Evolutionary conservation across 257 asterid genomes (phyloP).

Genomic region (Salvia rosmarinus): DNA sequence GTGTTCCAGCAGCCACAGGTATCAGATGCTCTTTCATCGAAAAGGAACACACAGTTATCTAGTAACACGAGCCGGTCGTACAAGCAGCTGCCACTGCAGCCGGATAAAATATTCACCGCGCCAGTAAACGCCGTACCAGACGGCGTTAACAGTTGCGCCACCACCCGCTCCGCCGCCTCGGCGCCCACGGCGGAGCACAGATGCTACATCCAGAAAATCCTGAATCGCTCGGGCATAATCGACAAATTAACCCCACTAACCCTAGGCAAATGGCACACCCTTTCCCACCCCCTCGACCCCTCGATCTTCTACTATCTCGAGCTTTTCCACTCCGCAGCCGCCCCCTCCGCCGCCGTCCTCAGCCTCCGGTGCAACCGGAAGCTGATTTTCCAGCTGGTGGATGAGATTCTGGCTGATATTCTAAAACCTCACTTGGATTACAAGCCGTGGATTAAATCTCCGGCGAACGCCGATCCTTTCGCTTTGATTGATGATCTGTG

Average conservation of each 20-base stretch:
- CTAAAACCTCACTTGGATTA: constrained; percentile 42
- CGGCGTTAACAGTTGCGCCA: constrained; percentile 41
- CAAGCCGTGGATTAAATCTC: constrained; percentile 16
- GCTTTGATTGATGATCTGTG: constrained; percentile 49
- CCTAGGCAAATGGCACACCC: constrained; percentile 57
- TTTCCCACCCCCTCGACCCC: constrained; percentile 77
- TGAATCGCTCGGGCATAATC: constrained; percentile 63
- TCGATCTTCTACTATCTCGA: constrained; percentile 78
- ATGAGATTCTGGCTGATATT: constrained; percentile 60
- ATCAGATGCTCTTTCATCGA: constrained; percentile 59
- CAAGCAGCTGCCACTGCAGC: constrained; percentile 34
- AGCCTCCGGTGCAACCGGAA: constrained; percentile 58
- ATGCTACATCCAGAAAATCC: constrained; percentile 58
- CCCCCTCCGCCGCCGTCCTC: constrained; percentile 27
- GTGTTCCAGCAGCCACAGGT: constrained; percentile 43
- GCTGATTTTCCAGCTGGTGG: constrained; percentile 71
- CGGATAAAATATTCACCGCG: constrained; percentile 32
- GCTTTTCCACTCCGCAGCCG: constrained; percentile 54
- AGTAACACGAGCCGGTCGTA: constrained; percentile 65
- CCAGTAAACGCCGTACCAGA: constrained; percentile 33
- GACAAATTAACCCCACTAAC: constrained; percentile 42
- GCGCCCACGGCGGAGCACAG: constrained; percentile 42
- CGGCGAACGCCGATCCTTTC: neutral
- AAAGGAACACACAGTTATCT: constrained; percentile 71
- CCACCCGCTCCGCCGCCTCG: constrained; percentile 32